phyloP scores from a whole-genome alignment of 169 alveolate species.

The Plasmodium sp. region DNA sequence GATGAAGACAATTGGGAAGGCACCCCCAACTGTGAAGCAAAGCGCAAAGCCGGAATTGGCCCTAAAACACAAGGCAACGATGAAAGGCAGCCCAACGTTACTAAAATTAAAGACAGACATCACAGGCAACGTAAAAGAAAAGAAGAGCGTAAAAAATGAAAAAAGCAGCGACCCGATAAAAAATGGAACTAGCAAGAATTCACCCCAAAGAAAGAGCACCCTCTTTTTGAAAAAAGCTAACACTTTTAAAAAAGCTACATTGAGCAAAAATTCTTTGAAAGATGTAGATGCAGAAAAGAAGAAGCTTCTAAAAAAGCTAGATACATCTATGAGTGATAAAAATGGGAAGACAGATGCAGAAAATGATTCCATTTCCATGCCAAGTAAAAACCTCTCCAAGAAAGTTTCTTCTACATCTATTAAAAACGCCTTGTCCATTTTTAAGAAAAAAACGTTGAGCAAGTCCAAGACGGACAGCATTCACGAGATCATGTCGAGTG shows the following conservation, averaged over 20 bases:
- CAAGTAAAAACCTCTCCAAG: constrained; percentile 14
- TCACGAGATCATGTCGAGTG: not conserved
- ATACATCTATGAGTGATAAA: constrained; percentile 23
- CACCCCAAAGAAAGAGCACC: constrained; percentile 34
- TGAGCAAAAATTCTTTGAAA: constrained; percentile 35
- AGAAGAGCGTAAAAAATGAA: constrained; percentile 33
- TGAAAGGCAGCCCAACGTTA: constrained; percentile 13
- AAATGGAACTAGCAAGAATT: constrained; percentile 3
- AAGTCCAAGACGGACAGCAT: constrained; percentile 50
- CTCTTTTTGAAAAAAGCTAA: constrained; percentile 20
- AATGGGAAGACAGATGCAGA: constrained; percentile 9
- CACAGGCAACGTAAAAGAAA: constrained; percentile 22
- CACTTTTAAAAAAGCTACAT: constrained; percentile 25
- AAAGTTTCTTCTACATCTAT: constrained; percentile 13
- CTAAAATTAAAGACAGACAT: constrained; percentile 33
- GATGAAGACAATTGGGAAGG: not conserved
- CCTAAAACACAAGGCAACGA: constrained; percentile 16
- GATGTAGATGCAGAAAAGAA: constrained; percentile 29
- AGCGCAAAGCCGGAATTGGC: constrained; percentile 1
- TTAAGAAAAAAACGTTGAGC: constrained; percentile 26
- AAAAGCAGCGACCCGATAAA: constrained; percentile 32
- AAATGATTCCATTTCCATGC: not conserved
- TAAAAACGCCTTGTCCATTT: constrained; percentile 7
- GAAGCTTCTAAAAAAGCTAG: constrained; percentile 23
- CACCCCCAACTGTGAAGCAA: not conserved